Percentiles rank a stretch among this genome's conserved stretches.
These are phyloP conservation scores for Moricandia arvensis DNA, from an alignment of 345 rosid genomes.

Conservation along the genomic window DNA sequence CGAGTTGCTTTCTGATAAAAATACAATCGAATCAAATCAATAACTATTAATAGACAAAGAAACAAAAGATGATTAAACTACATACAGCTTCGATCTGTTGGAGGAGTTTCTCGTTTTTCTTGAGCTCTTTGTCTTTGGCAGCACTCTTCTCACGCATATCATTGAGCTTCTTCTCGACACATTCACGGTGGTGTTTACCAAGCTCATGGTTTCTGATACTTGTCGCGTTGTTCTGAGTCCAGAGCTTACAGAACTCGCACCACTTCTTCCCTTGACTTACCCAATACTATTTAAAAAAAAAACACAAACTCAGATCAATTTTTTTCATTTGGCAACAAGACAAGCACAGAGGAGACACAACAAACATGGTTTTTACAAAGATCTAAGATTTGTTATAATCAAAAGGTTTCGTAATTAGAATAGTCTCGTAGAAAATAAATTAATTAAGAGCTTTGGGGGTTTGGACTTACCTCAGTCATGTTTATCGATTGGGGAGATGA, in stretches of 20 bases:
- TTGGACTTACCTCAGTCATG: conserved; percentile 71
- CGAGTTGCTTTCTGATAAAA: conserved; percentile 78
- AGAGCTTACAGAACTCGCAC: conserved; percentile 96
- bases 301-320: conserved; percentile 9
- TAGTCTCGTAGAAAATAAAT: not conserved
- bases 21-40: not conserved
- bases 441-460: not conserved
- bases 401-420: not conserved
- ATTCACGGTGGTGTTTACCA: conserved; percentile 76
- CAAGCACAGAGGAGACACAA: not conserved
- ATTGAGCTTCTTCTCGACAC: conserved; percentile 66
- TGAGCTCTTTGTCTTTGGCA: conserved; percentile 75
- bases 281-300: conserved; percentile 56
- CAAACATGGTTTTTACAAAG: not conserved
- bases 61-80: not conserved
- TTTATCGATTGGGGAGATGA: conserved; percentile 26
- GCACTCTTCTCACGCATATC: conserved; percentile 76
- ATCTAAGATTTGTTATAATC: not conserved
- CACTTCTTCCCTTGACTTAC: conserved; percentile 97
- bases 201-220: conserved; percentile 96
- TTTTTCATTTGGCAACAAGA: conserved; percentile 7
- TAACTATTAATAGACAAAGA: not conserved
- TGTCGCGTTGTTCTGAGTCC: conserved; percentile 67
- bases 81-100: conserved; percentile 94
- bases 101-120: conserved; percentile 66